These are phyloP conservation scores for Penicillium sp. DNA, from an alignment of 2,329 filamentous ascomycete species.

Conservation along the genomic window DNA sequence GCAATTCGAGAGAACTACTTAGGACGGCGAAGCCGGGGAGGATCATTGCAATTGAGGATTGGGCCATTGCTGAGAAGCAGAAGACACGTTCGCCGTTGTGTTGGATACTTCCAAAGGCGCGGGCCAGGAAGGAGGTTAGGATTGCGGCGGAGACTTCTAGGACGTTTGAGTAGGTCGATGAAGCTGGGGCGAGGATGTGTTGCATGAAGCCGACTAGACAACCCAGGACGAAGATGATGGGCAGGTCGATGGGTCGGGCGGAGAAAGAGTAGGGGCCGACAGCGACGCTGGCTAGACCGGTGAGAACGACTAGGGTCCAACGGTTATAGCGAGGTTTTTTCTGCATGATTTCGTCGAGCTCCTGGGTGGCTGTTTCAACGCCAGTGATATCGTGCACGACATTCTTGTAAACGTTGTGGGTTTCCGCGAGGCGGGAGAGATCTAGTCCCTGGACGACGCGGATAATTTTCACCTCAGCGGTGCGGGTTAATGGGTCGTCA, in stretches of 20 bases:
- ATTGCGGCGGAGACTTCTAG: slow-evolving; percentile 57
- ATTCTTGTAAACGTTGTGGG: slow-evolving; percentile 49
- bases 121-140: slow-evolving; percentile 67
- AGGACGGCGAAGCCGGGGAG: slow-evolving; percentile 68
- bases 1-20: slow-evolving; percentile 64
- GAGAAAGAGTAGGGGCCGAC: slow-evolving; percentile 80
- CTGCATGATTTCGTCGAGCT: slow-evolving; percentile 58
- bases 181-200: slow-evolving; percentile 73
- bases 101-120: slow-evolving; percentile 67
- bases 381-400: slow-evolving; percentile 49
- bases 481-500: slow-evolving; percentile 54
- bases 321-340: slow-evolving; percentile 58
- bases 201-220: slow-evolving; percentile 74
- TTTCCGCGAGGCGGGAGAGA: slow-evolving; percentile 46
- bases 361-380: slow-evolving; percentile 43
- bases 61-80: slow-evolving; percentile 61
- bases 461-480: slow-evolving; percentile 50
- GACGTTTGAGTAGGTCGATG: slow-evolving; percentile 60
- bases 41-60: slow-evolving; percentile 67
- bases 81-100: slow-evolving; percentile 52
- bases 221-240: slow-evolving; percentile 67
- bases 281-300: slow-evolving; percentile 72
- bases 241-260: slow-evolving; percentile 64
- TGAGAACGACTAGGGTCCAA: slow-evolving; percentile 64
- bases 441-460: slow-evolving; percentile 46